Percentiles rank a stretch among this genome's conserved stretches.
Evolutionary conservation across 345 rosid genomes (phyloP).

Genomic region (Eutrema japonicum): DNA sequence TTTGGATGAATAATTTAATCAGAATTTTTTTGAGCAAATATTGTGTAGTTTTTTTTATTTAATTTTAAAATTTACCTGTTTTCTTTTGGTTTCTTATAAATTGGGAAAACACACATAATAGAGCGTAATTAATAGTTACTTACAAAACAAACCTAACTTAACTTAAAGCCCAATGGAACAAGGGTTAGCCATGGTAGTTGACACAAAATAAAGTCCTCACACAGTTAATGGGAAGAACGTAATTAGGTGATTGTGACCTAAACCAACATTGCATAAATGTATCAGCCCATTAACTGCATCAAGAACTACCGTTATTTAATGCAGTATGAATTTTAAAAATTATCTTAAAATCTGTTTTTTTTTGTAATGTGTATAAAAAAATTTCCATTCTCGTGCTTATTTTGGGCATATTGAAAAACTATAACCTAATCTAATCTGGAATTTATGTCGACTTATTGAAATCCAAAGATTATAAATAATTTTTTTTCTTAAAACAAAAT

Average conservation of each 20-base stretch:
- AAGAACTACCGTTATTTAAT: background rate
- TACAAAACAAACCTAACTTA: slow-evolving; percentile 2
- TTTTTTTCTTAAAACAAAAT: background rate
- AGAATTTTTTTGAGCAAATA: background rate
- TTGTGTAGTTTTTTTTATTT: background rate
- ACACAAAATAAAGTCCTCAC: background rate
- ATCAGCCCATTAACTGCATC: background rate
- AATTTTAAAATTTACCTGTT: no score
- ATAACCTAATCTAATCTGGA: background rate
- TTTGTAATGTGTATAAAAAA: no score
- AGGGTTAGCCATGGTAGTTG: background rate
- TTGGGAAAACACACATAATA: background rate
- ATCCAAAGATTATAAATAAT: no score
- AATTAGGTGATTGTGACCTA: background rate
- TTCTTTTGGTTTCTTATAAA: background rate
- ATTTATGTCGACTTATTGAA: background rate
- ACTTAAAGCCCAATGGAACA: background rate
- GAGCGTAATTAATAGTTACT: background rate
- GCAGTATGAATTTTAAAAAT: no score
- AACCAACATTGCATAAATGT: background rate
- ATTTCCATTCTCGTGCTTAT: background rate
- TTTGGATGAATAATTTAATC: background rate
- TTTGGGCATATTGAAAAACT: background rate
- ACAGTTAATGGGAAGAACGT: background rate
- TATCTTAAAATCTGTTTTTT: no score